phyloP scores from a whole-genome alignment of 1,284 basidiomycete genomes.

The Mixia osmundae region DNA sequence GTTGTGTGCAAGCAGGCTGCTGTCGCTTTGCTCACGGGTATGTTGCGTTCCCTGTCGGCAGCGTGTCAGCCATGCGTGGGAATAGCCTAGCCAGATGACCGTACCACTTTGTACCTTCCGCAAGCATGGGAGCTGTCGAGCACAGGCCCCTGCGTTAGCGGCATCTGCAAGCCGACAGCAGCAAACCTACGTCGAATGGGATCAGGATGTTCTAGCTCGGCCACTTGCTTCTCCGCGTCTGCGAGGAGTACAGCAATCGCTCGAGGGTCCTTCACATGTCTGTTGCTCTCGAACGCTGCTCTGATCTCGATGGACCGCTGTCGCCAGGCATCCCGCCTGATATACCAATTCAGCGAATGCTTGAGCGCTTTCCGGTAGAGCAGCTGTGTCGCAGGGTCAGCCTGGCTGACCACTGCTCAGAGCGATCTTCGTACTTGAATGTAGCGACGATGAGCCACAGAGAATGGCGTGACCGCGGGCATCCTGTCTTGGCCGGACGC shows the following conservation, averaged over 20 bases:
- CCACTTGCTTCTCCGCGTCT: slow-evolving; percentile 17
- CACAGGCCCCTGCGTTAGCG: not conserved
- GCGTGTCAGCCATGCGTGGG: not conserved
- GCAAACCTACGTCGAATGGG: slow-evolving; percentile 17
- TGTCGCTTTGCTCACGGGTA: slow-evolving; percentile 16
- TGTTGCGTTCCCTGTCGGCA: slow-evolving; percentile 16
- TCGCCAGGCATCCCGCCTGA: slow-evolving; percentile 17
- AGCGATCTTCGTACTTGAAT: too few species aligned
- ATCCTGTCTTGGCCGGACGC: too few species aligned
- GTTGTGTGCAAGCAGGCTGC: too few species aligned
- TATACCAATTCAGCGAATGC: slow-evolving; percentile 20
- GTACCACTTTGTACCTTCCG: slow-evolving; percentile 18
- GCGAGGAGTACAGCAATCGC: slow-evolving; percentile 17
- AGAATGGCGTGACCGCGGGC: too few species aligned
- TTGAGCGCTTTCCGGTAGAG: slow-evolving; percentile 20
- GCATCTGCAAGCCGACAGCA: not conserved
- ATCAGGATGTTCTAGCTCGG: slow-evolving; percentile 17
- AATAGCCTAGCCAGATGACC: not conserved
- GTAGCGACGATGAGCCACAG: too few species aligned
- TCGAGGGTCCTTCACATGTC: slow-evolving; percentile 19
- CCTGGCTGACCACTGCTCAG: too few species aligned
- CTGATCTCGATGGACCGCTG: slow-evolving; percentile 20
- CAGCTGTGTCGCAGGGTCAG: too few species aligned
- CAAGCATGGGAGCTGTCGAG: slow-evolving; percentile 14
- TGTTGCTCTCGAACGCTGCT: slow-evolving; percentile 19